Evolutionary conservation across 768 basidiomycete genomes (phyloP), one percentile per base, ranked within the genome.

Genomic region (Tylopilus vinaceipallidus): DNA sequence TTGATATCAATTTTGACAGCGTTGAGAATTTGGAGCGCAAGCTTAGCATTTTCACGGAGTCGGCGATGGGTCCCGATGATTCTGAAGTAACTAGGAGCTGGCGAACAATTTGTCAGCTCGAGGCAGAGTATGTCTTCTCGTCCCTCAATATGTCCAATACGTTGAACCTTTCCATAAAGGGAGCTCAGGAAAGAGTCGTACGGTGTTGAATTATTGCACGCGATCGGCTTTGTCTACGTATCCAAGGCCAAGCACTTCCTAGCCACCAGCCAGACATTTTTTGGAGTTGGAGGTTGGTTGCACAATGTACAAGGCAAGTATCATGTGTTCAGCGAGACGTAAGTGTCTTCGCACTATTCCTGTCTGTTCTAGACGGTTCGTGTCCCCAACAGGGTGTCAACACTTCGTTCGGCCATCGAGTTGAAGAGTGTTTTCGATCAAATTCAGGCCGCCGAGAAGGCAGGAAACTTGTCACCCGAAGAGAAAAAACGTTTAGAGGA

Each of bases 321-420:
- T 42, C 91, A 95, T 61, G 87, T 94, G 16, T 89, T 95, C 68
- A 92, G 90, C 64, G 91, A 94, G 73, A 93, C 91, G 88, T 90
- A 55, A 58, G 88, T 75, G 32, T 50, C n/a, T 23, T 17, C 39
- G 23, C 9, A 33, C 39, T 16, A 44, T 40, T 6, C 27, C 6
- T 27, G 27, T 8, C 23, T 36, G 10, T 17, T 27, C 11, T 2
- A 20, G 26, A 43, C 16, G 41, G 39, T 22, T 36, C 52, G 55
- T n/a, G 54, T 32, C 34, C 20, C 30, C 27, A 41, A 30, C 34
- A 91, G 88, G 8, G 88, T 93, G 14, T 92, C 90, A 9, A 93
- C 91, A 0, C 69, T 93, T 12, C 83, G 89, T 19, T 82, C 90
- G 2, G 92, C 93, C 0, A 87, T 94, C 52, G 92, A 95, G 61